Conservation (phyloP, 2,329 filamentous ascomycete genomes). For the Arthroderma sp. region DNA sequence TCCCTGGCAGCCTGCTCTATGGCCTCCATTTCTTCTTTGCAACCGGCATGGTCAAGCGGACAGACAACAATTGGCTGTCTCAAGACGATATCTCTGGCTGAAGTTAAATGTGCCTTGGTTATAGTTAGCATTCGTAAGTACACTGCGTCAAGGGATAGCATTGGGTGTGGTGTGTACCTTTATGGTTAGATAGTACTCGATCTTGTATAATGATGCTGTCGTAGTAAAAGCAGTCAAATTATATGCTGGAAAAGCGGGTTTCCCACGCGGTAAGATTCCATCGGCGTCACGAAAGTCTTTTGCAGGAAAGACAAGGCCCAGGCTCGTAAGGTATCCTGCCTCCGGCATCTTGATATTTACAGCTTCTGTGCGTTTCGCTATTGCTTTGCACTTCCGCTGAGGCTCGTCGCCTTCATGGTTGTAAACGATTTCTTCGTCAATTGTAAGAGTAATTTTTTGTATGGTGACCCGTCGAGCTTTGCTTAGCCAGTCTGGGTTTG, state of each 20-base stretch:
- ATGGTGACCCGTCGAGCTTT: constrained; percentile 90
- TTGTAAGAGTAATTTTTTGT: constrained; percentile 80
- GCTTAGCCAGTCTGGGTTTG: constrained; percentile 79
- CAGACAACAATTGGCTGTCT: constrained; percentile 93
- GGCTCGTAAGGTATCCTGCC: constrained; percentile 81
- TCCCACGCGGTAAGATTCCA: constrained; percentile 72
- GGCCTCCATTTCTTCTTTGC: constrained; percentile 97
- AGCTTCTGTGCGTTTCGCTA: constrained; percentile 69
- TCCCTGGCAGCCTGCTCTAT: constrained; percentile 94
- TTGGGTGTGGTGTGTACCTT: constrained; percentile 49
- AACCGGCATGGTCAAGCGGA: constrained; percentile 84
- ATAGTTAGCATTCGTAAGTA: constrained; percentile 5
- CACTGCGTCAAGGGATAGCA: constrained; percentile 8
- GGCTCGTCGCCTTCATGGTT: constrained; percentile 96
- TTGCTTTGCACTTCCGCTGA: constrained; percentile 72
- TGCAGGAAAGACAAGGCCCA: constrained; percentile 79
- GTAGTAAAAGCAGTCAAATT: constrained; percentile 85
- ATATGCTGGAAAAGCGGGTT: constrained; percentile 79
- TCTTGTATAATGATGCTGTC: constrained; percentile 87
- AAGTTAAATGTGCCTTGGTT: constrained; percentile 67
- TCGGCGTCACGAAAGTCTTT: constrained; percentile 79
- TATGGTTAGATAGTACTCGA: constrained; percentile 89
- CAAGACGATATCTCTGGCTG: constrained; percentile 74
- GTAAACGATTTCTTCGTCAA: constrained; percentile 97
- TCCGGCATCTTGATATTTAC: constrained; percentile 80